Conservation (phyloP, 495 filamentous ascomycete species). For the Ascodesmis nigricans region DNA sequence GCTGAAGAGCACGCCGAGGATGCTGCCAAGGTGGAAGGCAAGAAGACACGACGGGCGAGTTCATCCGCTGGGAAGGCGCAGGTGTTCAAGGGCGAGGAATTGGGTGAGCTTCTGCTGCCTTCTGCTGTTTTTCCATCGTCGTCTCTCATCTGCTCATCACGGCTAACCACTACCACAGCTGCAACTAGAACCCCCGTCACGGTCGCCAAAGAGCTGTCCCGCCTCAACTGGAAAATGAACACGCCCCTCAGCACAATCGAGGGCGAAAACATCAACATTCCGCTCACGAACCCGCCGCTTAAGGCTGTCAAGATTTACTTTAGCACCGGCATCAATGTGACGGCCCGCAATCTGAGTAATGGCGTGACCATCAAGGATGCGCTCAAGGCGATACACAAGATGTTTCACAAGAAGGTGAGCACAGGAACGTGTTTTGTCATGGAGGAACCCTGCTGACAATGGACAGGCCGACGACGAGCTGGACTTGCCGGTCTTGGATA, state of each 20-base stretch:
- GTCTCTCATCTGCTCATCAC: too few relatives aligned
- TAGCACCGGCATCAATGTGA: slow-evolving; percentile 17
- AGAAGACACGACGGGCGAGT: too few relatives aligned
- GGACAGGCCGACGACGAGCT: slow-evolving; percentile 20
- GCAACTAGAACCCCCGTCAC: too few relatives aligned
- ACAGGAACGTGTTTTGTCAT: neutral
- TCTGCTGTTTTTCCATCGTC: too few relatives aligned
- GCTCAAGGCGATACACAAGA: slow-evolving; percentile 20
- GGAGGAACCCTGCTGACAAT: too few relatives aligned
- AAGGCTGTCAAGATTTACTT: slow-evolving; percentile 20
- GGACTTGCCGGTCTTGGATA: slow-evolving; percentile 18
- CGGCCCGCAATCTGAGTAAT: slow-evolving; percentile 14
- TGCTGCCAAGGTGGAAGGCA: too few relatives aligned
- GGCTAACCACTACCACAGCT: too few relatives aligned
- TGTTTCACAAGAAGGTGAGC: slow-evolving; percentile 20
- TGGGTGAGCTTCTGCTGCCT: too few relatives aligned
- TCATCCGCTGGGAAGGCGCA: too few relatives aligned
- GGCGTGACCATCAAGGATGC: slow-evolving; percentile 20
- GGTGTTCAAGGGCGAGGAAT: too few relatives aligned
- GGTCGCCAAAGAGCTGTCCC: too few relatives aligned
- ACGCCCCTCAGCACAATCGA: slow-evolving; percentile 17
- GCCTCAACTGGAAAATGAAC: slow-evolving; percentile 19
- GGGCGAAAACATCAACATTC: slow-evolving; percentile 16
- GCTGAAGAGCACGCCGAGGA: too few relatives aligned
- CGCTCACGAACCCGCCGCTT: slow-evolving; percentile 16